Conservation (phyloP, 495 filamentous ascomycete species). For the Podospora appendiculata region DNA sequence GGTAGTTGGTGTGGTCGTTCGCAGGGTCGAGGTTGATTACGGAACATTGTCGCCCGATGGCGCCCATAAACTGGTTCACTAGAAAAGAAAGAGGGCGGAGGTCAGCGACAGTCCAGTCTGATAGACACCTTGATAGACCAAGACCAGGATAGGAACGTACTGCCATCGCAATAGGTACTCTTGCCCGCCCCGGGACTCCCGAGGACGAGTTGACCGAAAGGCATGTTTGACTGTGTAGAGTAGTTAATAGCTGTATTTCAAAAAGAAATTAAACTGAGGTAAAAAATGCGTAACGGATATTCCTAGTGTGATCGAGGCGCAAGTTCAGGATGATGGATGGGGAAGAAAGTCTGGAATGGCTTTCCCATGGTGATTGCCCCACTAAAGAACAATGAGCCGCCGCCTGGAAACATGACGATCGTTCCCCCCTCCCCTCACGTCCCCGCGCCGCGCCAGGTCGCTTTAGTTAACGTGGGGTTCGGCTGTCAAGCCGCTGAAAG, state of each 20-base stretch:
- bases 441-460: no score
- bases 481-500: not conserved
- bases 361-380: not conserved
- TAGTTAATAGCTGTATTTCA: no score
- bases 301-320: no score
- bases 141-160: conserved; percentile 28
- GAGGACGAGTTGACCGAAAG: conserved; percentile 69
- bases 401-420: no score
- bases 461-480: no score
- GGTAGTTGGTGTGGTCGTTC: conserved; percentile 76
- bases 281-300: no score
- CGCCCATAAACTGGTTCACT: conserved; percentile 94
- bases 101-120: no score
- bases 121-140: not conserved
- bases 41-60: conserved; percentile 89
- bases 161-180: conserved; percentile 96
- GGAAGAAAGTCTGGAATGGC: not conserved
- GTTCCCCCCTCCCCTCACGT: no score
- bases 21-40: conserved; percentile 95
- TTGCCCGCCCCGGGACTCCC: conserved; percentile 92
- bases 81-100: not conserved
- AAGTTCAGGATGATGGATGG: not conserved
- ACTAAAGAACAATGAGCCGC: not conserved
- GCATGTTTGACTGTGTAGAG: conserved; percentile 23
- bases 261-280: no score